A percentile compares a stretch with the other conserved stretches of the same genome.
phyloP scores from a whole-genome alignment of 2,329 filamentous ascomycete genomes.

The Colletotrichum horii region DNA sequence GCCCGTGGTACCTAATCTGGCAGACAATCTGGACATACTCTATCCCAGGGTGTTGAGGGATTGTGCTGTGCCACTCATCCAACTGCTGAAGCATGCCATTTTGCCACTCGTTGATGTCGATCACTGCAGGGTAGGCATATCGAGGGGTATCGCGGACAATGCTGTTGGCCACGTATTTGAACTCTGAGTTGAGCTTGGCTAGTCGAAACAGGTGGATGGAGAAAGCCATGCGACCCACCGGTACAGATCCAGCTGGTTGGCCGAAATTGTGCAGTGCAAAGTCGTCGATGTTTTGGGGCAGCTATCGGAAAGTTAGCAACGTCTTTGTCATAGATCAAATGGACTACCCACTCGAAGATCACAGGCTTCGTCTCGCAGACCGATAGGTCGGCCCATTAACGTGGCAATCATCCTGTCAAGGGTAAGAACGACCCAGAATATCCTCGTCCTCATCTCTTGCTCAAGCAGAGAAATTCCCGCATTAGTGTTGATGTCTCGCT shows the following conservation, averaged over 20 bases:
- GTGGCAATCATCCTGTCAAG: conserved; percentile 58
- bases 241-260: background rate
- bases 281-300: conserved; percentile 32
- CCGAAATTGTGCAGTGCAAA: conserved; percentile 9
- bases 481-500: conserved; percentile 49
- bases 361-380: conserved; percentile 59
- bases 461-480: conserved; percentile 50
- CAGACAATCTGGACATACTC: conserved; percentile 39
- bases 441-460: conserved; percentile 58
- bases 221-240: conserved; percentile 29
- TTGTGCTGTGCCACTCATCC: conserved; percentile 37
- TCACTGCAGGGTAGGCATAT: conserved; percentile 53
- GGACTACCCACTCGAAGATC: conserved; percentile 49
- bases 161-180: conserved; percentile 62
- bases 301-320: conserved; percentile 26
- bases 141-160: conserved; percentile 49
- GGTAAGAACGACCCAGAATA: conserved; percentile 60
- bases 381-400: conserved; percentile 62
- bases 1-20: conserved; percentile 50
- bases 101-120: conserved; percentile 52
- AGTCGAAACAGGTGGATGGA: conserved; percentile 55
- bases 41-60: background rate
- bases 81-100: conserved; percentile 43
- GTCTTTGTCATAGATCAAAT: background rate
- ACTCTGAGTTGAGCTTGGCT: conserved; percentile 57